phyloP scores from a whole-genome alignment of 352 stramenopile genomes.

The Pythium coloratum region DNA sequence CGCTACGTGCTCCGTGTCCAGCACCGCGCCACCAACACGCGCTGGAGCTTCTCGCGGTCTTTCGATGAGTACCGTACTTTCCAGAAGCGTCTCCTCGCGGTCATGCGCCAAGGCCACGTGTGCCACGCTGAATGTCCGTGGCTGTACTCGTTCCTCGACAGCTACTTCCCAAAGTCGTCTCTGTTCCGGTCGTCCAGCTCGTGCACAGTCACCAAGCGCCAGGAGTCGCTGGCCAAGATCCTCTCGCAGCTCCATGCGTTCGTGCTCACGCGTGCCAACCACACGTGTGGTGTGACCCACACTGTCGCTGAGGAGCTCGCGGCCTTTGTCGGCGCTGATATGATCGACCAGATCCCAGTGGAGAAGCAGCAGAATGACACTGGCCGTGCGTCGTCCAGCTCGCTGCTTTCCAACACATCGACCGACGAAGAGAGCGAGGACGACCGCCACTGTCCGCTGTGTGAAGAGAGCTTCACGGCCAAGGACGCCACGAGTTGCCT shows the following conservation, averaged over 20 bases:
- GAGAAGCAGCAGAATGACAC: conserved; percentile 10
- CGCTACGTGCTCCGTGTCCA: conserved; percentile 57
- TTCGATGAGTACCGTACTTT: conserved; percentile 41
- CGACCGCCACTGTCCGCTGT: conserved; percentile 18
- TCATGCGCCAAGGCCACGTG: conserved; percentile 26
- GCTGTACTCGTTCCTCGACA: conserved; percentile 29
- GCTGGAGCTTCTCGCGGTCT: conserved; percentile 38
- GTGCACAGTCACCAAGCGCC: conserved; percentile 18
- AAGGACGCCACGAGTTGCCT: conserved; percentile 12
- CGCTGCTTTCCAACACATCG: conserved; percentile 10
- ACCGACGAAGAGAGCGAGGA: conserved; percentile 25
- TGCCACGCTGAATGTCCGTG: conserved; percentile 33
- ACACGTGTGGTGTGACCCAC: conserved; percentile 32
- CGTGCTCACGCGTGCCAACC: conserved; percentile 35
- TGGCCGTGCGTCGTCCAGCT: conserved; percentile 12
- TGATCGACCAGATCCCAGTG: conserved; percentile 30
- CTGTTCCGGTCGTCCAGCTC: conserved; percentile 23
- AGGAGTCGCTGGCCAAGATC: conserved; percentile 32
- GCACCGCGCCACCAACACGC: conserved; percentile 24
- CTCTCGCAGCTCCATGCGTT: conserved; percentile 40
- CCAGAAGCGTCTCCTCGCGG: conserved; percentile 20
- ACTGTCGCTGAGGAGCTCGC: conserved; percentile 30
- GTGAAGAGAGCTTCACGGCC: conserved; percentile 5
- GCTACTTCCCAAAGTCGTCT: conserved; percentile 32
- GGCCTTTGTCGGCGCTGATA: conserved; percentile 34